A percentile compares a stretch with the other conserved stretches of the same genome.
Evolutionary conservation across 2,329 filamentous ascomycete genomes (phyloP).

Genomic region (Ciborinia camelliae): DNA sequence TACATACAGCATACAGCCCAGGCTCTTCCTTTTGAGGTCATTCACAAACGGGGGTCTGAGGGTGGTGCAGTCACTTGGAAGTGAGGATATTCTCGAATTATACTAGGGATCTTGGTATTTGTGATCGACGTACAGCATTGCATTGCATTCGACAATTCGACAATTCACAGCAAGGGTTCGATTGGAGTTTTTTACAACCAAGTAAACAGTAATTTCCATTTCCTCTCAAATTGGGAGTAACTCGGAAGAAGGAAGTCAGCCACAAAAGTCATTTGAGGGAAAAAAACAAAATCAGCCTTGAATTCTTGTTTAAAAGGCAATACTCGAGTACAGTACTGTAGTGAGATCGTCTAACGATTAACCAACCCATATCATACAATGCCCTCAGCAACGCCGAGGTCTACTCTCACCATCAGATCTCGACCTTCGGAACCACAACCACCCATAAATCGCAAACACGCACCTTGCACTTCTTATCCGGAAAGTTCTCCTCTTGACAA

Average conservation of each 20-base stretch:
- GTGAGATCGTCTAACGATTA: background rate
- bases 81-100: slow-evolving; percentile 1
- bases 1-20: slow-evolving; percentile 2
- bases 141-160: slow-evolving; percentile 6
- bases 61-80: background rate
- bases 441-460: slow-evolving; percentile 32
- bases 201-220: slow-evolving; percentile 12
- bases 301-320: background rate
- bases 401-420: slow-evolving; percentile 34
- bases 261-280: background rate
- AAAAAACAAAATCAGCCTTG: background rate
- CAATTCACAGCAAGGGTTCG: slow-evolving; percentile 8
- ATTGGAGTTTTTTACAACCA: slow-evolving; percentile 2
- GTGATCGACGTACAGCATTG: slow-evolving; percentile 12
- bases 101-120: slow-evolving; percentile 1
- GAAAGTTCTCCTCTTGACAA: slow-evolving; percentile 24
- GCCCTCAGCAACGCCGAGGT: slow-evolving; percentile 34
- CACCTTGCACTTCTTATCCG: slow-evolving; percentile 32
- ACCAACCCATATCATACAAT: slow-evolving; percentile 23
- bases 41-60: slow-evolving; percentile 4
- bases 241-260: background rate
- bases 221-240: slow-evolving; percentile 6
- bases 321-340: no score
- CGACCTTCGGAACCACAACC: slow-evolving; percentile 24
- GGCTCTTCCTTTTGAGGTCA: slow-evolving; percentile 3